Percentiles rank a stretch among this genome's conserved stretches.
phyloP scores from a whole-genome alignment of 1,139 yeast genomes.

The Saccharomyces hybrid region DNA sequence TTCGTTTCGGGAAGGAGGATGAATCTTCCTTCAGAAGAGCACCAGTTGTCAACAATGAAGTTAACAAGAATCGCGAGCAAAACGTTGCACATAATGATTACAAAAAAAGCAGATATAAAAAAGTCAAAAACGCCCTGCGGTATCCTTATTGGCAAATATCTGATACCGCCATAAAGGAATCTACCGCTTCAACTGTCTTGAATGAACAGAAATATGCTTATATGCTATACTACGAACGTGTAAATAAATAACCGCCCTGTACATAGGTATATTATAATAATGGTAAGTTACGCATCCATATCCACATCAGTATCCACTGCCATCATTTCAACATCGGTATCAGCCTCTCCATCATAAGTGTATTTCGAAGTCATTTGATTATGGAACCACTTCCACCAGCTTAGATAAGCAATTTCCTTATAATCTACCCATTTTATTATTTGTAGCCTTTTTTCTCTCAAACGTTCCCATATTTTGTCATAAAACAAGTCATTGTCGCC shows the following conservation, averaged over 20 bases:
- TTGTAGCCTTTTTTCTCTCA: constrained; percentile 20
- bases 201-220: constrained; percentile 70
- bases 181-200: constrained; percentile 51
- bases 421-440: constrained; percentile 26
- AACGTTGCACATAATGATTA: neutral
- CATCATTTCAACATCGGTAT: constrained; percentile 15
- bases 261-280: neutral
- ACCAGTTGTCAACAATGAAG: constrained; percentile 6
- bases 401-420: constrained; percentile 12
- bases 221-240: constrained; percentile 66
- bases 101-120: neutral
- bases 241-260: constrained; percentile 3
- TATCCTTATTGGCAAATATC: constrained; percentile 84
- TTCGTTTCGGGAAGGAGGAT: constrained; percentile 41
- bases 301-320: constrained; percentile 9
- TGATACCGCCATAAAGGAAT: constrained; percentile 65
- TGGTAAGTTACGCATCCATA: constrained; percentile 10
- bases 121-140: constrained; percentile 44
- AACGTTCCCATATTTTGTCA: constrained; percentile 17
- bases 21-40: constrained; percentile 43
- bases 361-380: neutral
- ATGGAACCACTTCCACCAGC: constrained; percentile 26
- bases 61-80: constrained; percentile 2
- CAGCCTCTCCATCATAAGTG: constrained; percentile 10
- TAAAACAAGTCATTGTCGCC: constrained; percentile 9